Percentiles rank a stretch among this genome's conserved stretches.
phyloP scores from a whole-genome alignment of 2,329 filamentous ascomycete species.

The Claviceps pazoutovae region DNA sequence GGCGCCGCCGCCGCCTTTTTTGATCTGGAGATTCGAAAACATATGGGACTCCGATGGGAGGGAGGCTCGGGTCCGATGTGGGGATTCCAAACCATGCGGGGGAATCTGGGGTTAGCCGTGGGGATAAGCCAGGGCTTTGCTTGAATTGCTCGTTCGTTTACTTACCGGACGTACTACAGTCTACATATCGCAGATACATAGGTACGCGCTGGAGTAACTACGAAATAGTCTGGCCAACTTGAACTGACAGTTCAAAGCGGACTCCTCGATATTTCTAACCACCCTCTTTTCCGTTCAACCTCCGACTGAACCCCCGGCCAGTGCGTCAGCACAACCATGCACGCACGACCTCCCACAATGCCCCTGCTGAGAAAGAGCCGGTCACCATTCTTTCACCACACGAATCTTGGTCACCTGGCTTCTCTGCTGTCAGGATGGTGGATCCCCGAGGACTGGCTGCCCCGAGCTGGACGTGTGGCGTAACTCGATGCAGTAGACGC shows the following conservation, averaged over 20 bases:
- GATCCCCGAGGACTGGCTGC: not conserved
- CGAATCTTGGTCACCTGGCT: not conserved
- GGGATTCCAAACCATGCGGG: not conserved
- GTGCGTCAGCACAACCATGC: not conserved
- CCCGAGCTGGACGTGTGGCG: conserved; percentile 1
- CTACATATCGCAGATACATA: no score
- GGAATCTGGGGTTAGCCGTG: no score
- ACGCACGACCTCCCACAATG: not conserved
- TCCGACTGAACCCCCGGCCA: not conserved
- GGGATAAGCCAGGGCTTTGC: no score
- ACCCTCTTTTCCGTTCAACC: not conserved
- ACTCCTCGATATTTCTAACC: not conserved
- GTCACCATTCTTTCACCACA: not conserved
- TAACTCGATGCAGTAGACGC: not conserved
- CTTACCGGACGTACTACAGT: no score
- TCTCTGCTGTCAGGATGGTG: not conserved
- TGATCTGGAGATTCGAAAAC: no score
- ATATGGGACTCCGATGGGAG: no score
- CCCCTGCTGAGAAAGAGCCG: not conserved
- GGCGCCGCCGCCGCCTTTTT: no score
- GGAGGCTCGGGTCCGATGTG: not conserved
- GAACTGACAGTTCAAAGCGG: not conserved
- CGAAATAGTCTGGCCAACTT: no score
- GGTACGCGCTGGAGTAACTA: no score
- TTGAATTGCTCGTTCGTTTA: no score